Evolutionary conservation across 108 stramenopile genomes (phyloP), one percentile per base, ranked within the genome.

Genomic region (Schizochytrium sp.): DNA sequence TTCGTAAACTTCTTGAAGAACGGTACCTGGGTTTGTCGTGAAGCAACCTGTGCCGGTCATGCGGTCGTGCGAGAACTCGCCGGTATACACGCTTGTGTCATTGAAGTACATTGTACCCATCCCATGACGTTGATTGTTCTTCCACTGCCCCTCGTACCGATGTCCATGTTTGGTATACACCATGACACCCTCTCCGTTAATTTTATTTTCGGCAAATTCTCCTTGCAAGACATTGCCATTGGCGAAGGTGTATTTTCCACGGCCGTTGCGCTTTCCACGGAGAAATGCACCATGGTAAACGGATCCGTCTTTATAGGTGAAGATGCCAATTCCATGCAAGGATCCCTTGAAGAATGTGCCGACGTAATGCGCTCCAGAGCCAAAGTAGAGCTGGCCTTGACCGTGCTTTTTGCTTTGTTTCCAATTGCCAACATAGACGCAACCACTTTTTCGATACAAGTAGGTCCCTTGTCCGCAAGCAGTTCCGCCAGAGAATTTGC

Each of bases 161-260:
- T 88, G 92, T 21, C 95, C 94, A 58, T 94, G 92, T 23, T 48
- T 48, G 44, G 96, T 95, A 90, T 97, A 97, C n/a, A 88, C 90
- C 14, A 95, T 95, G 10, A 89, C 88, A n/a, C 97, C 97, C 25
- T 95, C 91, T 5, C 97, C 97, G 87, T 97, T 96, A 95, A 97
- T 97, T 8, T 94, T 91, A 91, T 97, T 96, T 57, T 95, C 91
- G 23, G 93, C 93, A 96, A 96, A 98, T 57, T 91, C 92, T 6
- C 97, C 97, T 89, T 97, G 96, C 89, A 97, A 98, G 44, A 88
- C 47, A 0, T 87, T 44, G 6, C 76, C 76, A 53, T 47, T 83
- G 43, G 28, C 76, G 34, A 72, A 92, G 72, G 60, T 88, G 51
- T 57, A 90, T 16, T 89, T 88, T 14, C 94, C 94, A 14, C 90